Evolutionary conservation across 2,329 filamentous ascomycete species (phyloP), one percentile per base, ranked within the genome.

Genomic region (Cladobotryum protrusum): DNA sequence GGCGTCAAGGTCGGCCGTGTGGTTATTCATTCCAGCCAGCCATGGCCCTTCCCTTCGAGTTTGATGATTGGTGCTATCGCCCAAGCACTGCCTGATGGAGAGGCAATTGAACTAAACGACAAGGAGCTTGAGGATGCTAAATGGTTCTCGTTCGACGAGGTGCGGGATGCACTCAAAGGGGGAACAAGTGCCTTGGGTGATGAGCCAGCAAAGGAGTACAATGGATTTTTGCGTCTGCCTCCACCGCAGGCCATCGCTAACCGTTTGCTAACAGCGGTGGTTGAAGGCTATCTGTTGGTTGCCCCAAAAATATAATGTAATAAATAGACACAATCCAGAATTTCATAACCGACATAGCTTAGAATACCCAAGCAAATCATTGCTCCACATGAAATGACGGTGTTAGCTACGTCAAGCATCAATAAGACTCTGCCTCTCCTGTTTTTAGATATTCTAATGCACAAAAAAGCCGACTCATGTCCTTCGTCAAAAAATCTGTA

Each of bases 241-340:
- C 89, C 90, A 2, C 72, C 77, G 52, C 95, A 90, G 34, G 92
- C 93, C 1, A 97, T 99, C 76, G 93, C 93, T 14, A 87, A 97
- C 67, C 87, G 91, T 65, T 70, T 97, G 63, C 83, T 99, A 59
- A 77, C 75, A 47, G 89, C 90, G 1, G 89, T 96, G 13, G 79
- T 85, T 1, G 81, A 83, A 45, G 89, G 89, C 0, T 93, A 87
- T 64, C 71, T 87, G 52, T 75, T 74, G 11, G 74, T 72, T 2
- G 69, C 56, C 4, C 59, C 76, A 52, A 85, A 81, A 66, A 79
- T 79, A 9, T 79, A 67, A 60, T 29, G 40, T 29, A 29, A 40
- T 11, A 37, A 13, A 37, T n/a, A 37, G 8, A 8, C 35, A n/a
- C 3, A 12, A 9, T n/a, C 13, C 14, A 37, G 14, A 2, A 37